These are phyloP conservation scores for Fusarium scirpi DNA, from an alignment of 2,329 filamentous ascomycete species.

Conservation along the genomic window DNA sequence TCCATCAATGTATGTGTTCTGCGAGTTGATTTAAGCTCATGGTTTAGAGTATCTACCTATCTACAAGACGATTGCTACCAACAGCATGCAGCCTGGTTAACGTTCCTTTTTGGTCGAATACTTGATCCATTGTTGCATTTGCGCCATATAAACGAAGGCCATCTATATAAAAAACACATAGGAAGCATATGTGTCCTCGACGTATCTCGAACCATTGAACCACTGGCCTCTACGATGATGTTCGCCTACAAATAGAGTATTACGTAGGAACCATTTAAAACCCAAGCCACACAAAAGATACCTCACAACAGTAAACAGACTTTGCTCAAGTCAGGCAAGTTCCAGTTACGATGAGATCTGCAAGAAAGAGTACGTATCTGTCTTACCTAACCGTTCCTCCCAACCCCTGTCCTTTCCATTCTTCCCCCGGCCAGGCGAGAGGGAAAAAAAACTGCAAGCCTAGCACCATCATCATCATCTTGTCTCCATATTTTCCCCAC, in stretches of 20 bases:
- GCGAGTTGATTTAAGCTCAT: neutral
- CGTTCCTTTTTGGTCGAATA: neutral
- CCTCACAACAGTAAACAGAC: neutral
- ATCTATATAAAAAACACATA: neutral
- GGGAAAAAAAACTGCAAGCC: constrained; percentile 24
- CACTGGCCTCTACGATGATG: neutral
- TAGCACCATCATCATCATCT: constrained; percentile 37
- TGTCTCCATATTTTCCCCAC: constrained; percentile 32
- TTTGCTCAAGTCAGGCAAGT: neutral
- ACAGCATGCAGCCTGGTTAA: neutral
- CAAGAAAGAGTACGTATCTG: constrained; percentile 4
- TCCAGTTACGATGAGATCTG: neutral
- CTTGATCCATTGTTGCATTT: neutral
- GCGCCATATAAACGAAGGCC: neutral
- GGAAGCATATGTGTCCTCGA: neutral
- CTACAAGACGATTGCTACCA: neutral
- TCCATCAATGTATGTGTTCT: neutral
- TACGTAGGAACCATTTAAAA: neutral
- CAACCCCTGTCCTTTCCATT: neutral
- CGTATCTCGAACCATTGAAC: neutral
- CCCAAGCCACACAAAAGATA: neutral
- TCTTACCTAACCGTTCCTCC: constrained; percentile 14
- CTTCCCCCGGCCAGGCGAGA: constrained; percentile 5
- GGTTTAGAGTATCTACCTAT: neutral
- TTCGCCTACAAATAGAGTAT: neutral